Percentiles rank a stretch among this genome's conserved stretches.
phyloP scores from a whole-genome alignment of 2,329 filamentous ascomycete genomes.

The Colletotrichum sojae region DNA sequence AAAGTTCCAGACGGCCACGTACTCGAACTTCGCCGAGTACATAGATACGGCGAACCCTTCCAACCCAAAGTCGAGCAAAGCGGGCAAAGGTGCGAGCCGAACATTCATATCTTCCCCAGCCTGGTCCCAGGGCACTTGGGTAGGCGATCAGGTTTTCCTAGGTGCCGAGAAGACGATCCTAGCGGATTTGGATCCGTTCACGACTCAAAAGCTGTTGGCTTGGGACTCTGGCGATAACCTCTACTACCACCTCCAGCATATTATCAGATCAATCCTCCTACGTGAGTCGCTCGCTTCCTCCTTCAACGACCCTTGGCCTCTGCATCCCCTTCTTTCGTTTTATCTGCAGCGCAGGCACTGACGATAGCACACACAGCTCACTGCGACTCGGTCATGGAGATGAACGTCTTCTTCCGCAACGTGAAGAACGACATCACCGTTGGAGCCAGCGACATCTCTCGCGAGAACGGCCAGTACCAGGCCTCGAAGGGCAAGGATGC shows the following conservation, averaged over 20 bases:
- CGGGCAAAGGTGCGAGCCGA: background rate
- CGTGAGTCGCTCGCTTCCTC: constrained; percentile 10
- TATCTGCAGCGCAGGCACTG: background rate
- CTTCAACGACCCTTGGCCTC: background rate
- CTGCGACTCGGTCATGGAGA: constrained; percentile 35
- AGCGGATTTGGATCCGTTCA: background rate
- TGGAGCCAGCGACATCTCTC: constrained; percentile 6
- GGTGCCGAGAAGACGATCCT: background rate
- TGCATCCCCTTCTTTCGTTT: background rate
- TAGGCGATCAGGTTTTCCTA: constrained; percentile 14
- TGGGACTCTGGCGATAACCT: constrained; percentile 35
- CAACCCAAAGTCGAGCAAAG: background rate
- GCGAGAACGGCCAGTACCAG: constrained; percentile 7
- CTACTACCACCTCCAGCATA: constrained; percentile 32
- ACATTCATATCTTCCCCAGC: background rate
- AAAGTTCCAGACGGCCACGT: constrained; percentile 31
- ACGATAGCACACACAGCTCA: constrained; percentile 12
- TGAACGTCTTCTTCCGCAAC: constrained; percentile 36
- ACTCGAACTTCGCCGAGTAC: constrained; percentile 1
- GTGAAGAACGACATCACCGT: constrained; percentile 8
- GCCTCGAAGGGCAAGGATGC: constrained; percentile 33
- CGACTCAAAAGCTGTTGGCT: constrained; percentile 16
- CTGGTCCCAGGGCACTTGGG: constrained; percentile 10
- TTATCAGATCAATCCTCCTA: constrained; percentile 23
- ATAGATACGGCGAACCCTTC: background rate